Base-by-base conservation (phyloP, 2,329 filamentous ascomycete species). In the Cryphonectria parasitica region DNA sequence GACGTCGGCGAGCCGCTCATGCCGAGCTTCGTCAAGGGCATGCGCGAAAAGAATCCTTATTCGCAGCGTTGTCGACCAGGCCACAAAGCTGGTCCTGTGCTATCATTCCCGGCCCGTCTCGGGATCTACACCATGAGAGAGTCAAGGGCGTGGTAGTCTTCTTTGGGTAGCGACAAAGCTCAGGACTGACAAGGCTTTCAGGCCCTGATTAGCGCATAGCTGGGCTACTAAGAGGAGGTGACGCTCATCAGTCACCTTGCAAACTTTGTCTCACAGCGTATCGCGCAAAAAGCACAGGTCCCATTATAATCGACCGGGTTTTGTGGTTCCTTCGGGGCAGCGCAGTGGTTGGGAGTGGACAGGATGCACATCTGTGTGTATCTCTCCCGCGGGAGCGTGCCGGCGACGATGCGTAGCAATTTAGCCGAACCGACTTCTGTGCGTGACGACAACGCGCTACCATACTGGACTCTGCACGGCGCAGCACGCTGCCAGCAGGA, bases 361-460 rank as follows among this genome's bases (percentile, higher is more conserved):
- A 28, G 52, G 52, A 56, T 56, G 52, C 52, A 6, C 52, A 58
- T 7, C 6, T 11, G 8, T 11, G 8, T 11, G 8, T 39, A 8
- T 39, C 8, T 11, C 8, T 31, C 54, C 17, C 13, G 54, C 25
- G 25, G 54, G 28, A 31, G 13, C 28, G 15, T 17, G 28, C 17
- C 4, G 54, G 54, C 54, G 25, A 58, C 25, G 28, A 15, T 19
- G 25, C 25, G 28, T 5, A 17, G 28, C 28, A 31, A 58, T 31
- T 58, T 58, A 58, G 54, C 54, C 54, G 54, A 19, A 58, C 54
- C 54, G 25, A 31, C 54, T 34, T 58, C 28, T 58, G 15, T 28
- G 28, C 17, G n/a, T 31, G 54, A 58, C 7, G 25, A n/a, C 54
- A 19, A 17, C 54, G 28, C 54, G 54, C 54, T 28, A 31, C 28